Percentiles rank a stretch among this genome's conserved stretches.
Conservation (phyloP, 352 stramenopile species). For the Thalassiosira livingstoniorum region DNA sequence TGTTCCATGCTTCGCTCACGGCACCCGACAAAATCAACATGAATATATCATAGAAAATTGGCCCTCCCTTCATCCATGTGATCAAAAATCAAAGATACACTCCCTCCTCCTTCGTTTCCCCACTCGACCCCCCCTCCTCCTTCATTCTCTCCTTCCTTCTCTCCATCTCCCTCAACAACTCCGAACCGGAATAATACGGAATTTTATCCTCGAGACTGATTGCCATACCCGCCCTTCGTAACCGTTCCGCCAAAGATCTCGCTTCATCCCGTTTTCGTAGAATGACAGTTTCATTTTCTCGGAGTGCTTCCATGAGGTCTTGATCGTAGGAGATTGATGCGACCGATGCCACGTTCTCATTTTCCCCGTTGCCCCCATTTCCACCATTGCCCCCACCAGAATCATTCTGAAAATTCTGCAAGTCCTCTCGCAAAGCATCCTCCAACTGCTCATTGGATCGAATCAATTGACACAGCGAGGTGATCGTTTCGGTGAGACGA, state of each 20-base stretch:
- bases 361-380: no score
- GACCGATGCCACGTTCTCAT: no score
- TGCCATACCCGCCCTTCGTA: conserved; percentile 9
- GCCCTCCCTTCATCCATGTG: no score
- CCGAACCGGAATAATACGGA: conserved; percentile 28
- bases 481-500: conserved; percentile 24
- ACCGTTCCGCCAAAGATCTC: background rate
- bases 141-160: background rate
- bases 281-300: conserved; percentile 39
- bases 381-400: no score
- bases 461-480: conserved; percentile 30
- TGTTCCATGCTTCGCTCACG: no score
- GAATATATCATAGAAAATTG: no score
- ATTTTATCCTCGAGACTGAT: conserved; percentile 32
- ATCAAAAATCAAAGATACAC: no score
- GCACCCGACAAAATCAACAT: no score
- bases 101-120: background rate
- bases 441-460: conserved; percentile 29
- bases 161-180: conserved; percentile 18
- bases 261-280: conserved; percentile 14
- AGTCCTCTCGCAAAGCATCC: conserved; percentile 2
- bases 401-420: no score
- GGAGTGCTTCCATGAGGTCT: conserved; percentile 31
- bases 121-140: background rate
- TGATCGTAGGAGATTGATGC: no score